Evolutionary conservation across 441 rosid genomes (phyloP).

Genomic region (Brassica hybrid): DNA sequence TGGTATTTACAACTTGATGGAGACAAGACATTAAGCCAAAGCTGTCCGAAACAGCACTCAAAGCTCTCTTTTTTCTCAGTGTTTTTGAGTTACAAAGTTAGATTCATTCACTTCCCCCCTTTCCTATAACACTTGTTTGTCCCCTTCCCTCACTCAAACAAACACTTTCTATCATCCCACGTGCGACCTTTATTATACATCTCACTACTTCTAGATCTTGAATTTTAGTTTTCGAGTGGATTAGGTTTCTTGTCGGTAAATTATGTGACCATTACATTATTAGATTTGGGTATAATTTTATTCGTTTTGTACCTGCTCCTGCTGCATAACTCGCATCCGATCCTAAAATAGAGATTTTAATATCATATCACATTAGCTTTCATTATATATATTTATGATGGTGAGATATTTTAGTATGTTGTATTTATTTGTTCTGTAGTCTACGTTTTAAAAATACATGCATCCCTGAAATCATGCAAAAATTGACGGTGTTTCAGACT

Average conservation of each 20-base stretch:
- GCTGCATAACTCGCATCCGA: background rate
- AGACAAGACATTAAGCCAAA: slow-evolving; percentile 33
- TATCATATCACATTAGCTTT: background rate
- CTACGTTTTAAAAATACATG: background rate
- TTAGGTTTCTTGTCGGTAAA: slow-evolving; percentile 35
- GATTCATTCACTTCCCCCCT: slow-evolving; percentile 33
- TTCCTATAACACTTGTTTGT: slow-evolving; percentile 33
- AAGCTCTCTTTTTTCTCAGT: slow-evolving; percentile 13
- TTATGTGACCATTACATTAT: slow-evolving; percentile 23
- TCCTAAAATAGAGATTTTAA: background rate
- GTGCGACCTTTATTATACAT: slow-evolving; percentile 30
- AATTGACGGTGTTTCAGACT: background rate
- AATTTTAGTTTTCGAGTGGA: slow-evolving; percentile 17
- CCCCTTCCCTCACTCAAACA: slow-evolving; percentile 22
- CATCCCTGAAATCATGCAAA: background rate
- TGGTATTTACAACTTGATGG: slow-evolving; percentile 28
- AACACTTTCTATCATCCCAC: slow-evolving; percentile 39
- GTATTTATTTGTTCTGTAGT: background rate
- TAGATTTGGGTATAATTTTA: slow-evolving; percentile 11
- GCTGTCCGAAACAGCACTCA: slow-evolving; percentile 23
- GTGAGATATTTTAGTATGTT: background rate
- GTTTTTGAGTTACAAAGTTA: slow-evolving; percentile 21
- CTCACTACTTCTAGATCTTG: slow-evolving; percentile 29
- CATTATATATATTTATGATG: background rate
- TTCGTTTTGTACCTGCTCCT: slow-evolving; percentile 26